Evolutionary conservation across 2,329 filamentous ascomycete genomes (phyloP), one percentile per base, ranked within the genome.

Genomic region (Clonostachys sp.): DNA sequence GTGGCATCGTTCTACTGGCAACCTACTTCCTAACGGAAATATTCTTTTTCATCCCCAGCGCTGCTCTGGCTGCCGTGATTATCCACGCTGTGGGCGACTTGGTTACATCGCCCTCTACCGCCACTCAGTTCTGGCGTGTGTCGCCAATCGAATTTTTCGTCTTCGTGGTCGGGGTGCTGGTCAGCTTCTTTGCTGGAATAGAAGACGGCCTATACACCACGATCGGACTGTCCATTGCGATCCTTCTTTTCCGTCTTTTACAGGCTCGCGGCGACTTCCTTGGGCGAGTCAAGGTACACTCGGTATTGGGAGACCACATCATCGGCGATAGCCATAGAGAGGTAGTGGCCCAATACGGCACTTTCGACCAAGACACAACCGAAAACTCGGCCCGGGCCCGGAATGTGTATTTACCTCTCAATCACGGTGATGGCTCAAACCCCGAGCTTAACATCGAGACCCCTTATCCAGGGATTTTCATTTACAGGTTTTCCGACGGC

Each of bases 101-200:
- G 47, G 89, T 97, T 63, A 95, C 91, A 0, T 84, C 90, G 1
- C 92, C 92, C 5, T 91, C 95, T 63, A 91, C 87, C 0, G 79
- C 97, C 12, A 96, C 96, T 66, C 87, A 94, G 59, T 99, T 97
- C 71, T 99, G 92, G 92, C 81, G 84, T 40, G 89, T 96, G 6
- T 94, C 90, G 1, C 94, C 94, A 0, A 62, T 96, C 3, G 94
- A 99, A 62, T 88, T 95, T 0, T 57, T 94, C 44, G 91, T 97
- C 62, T 99, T 96, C 76, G 92, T 97, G 57, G 80, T 89, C 12
- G 94, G 94, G 66, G 91, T 99, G 1, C 68, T 96, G 34, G 87
- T 96, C 44, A 95, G 91, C 0, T 68, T 99, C 41, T 96, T 99
- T 70, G 78, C 83, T 5, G 84, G 78, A 34, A 97, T 99, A 51